Base-by-base conservation (phyloP, 352 stramenopile genomes). In the Pythium rishiriense region DNA sequence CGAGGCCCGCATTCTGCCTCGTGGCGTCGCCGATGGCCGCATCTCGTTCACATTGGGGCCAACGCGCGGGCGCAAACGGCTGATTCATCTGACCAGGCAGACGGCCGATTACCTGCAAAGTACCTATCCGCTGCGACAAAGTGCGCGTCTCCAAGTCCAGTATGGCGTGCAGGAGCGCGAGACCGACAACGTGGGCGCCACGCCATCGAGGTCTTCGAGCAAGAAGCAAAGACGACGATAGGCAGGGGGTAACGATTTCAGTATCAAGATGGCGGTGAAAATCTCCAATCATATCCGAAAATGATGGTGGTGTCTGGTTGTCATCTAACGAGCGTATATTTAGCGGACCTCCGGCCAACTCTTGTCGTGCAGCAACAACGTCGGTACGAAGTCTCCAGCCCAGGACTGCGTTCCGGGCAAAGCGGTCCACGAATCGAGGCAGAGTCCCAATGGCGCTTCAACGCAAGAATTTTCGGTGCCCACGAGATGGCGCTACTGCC, bases 1-100 rank as follows among this genome's bases (percentile, higher is more conserved):
- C 10, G 85, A 93, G 62, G 87, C 79, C 1, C 85, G 87, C 6
- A 62, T 96, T 33, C 72, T 96, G 29, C 87, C 87, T 11, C 78
- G 77, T 24, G 85, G 87, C 22, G 83, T 91, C 4, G 79, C 81
- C 11, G 70, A 81, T 29, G 82, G 78, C 15, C 72, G 75, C 46
- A 70, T 70, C 46, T 56, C 66, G 22, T 91, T 76, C 51, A 69
- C 72, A 4, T 56, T 89, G 25, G 72, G 64, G 4, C 68, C 75
- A 0, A 83, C 72, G 41, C 77, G 71, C 43, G 28, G 58, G 17
- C 76, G 83, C 28, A 73, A 75, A 57, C 62, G 64, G 24, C 71
- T 69, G 41, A 54, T 91, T 33, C 62, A 74, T 58, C 77, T 89
- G 25, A 81, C 84, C 45, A 70, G 79, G 54, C 66, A 43, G 10